A percentile compares a stretch with the other conserved stretches of the same genome.
These are phyloP conservation scores for Saccharomycopsis hybrid DNA, from an alignment of 1,139 yeast species.

Conservation along the genomic window DNA sequence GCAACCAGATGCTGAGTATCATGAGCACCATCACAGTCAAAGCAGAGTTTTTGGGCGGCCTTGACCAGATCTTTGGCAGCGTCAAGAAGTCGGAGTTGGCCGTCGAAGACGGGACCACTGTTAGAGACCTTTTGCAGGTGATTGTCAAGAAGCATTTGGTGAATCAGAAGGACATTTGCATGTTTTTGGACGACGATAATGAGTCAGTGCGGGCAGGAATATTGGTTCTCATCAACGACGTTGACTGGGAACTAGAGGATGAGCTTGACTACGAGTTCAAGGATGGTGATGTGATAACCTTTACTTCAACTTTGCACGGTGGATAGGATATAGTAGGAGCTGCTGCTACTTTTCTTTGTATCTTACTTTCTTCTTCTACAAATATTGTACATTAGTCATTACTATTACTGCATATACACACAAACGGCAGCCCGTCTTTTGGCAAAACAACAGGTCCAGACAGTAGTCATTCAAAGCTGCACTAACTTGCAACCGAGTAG, in stretches of 20 bases:
- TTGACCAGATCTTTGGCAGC: constrained; percentile 55
- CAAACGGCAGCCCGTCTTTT: no score
- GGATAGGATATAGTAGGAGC: no score
- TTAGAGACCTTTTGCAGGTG: constrained; percentile 50
- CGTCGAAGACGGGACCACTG: constrained; percentile 42
- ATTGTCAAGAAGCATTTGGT: constrained; percentile 51
- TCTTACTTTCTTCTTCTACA: no score
- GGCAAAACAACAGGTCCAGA: no score
- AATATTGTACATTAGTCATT: no score
- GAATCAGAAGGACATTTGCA: constrained; percentile 58
- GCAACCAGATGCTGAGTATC: no score
- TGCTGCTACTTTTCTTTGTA: no score
- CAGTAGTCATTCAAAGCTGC: constrained; percentile 42
- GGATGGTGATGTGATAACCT: constrained; percentile 70
- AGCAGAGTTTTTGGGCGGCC: constrained; percentile 57
- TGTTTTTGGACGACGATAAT: constrained; percentile 73
- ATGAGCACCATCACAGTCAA: constrained; percentile 23
- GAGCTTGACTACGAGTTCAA: constrained; percentile 74
- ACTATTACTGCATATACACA: no score
- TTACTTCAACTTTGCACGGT: constrained; percentile 93
- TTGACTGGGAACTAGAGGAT: constrained; percentile 96
- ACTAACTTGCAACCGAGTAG: constrained; percentile 63
- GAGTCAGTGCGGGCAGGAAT: constrained; percentile 80
- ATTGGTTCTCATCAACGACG: constrained; percentile 82
- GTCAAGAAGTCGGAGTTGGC: constrained; percentile 43